Percentiles rank a stretch among this genome's conserved stretches.
phyloP scores from a whole-genome alignment of 2,329 filamentous ascomycete genomes.

The Ilyonectria mors-panacis region DNA sequence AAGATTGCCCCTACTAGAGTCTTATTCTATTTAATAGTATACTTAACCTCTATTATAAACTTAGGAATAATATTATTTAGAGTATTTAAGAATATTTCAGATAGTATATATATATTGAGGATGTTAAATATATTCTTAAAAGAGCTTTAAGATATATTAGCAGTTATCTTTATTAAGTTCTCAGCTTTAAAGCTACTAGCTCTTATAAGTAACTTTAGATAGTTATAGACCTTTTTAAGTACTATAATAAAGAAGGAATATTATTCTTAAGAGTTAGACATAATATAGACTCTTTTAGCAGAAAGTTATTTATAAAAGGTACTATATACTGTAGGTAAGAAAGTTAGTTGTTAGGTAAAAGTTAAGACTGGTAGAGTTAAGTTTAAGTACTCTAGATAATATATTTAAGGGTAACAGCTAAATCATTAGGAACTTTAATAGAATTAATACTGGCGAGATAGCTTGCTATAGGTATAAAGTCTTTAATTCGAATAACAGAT shows the following conservation, averaged over 20 bases:
- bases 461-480: slow-evolving; percentile 39
- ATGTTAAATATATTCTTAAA: slow-evolving; percentile 31
- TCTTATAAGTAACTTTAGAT: slow-evolving; percentile 34
- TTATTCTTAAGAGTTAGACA: slow-evolving; percentile 9
- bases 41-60: slow-evolving; percentile 6
- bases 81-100: slow-evolving; percentile 35
- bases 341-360: background rate
- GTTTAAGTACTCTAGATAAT: slow-evolving; percentile 29
- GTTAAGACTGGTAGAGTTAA: background rate
- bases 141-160: background rate
- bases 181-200: slow-evolving; percentile 17
- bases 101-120: slow-evolving; percentile 36
- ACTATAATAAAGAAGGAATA: slow-evolving; percentile 39
- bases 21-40: slow-evolving; percentile 31
- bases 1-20: slow-evolving; percentile 6
- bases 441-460: slow-evolving; percentile 25
- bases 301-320: slow-evolving; percentile 30
- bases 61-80: slow-evolving; percentile 8
- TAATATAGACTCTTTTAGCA: background rate
- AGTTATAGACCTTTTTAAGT: slow-evolving; percentile 37
- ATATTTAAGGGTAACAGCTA: slow-evolving; percentile 31
- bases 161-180: background rate
- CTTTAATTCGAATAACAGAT: slow-evolving; percentile 31
- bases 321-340: slow-evolving; percentile 21
- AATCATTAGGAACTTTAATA: slow-evolving; percentile 29